A percentile compares a stretch with the other conserved stretches of the same genome.
Evolutionary conservation across 331 rosid genomes (phyloP).

Genomic region (Malus hybrid): DNA sequence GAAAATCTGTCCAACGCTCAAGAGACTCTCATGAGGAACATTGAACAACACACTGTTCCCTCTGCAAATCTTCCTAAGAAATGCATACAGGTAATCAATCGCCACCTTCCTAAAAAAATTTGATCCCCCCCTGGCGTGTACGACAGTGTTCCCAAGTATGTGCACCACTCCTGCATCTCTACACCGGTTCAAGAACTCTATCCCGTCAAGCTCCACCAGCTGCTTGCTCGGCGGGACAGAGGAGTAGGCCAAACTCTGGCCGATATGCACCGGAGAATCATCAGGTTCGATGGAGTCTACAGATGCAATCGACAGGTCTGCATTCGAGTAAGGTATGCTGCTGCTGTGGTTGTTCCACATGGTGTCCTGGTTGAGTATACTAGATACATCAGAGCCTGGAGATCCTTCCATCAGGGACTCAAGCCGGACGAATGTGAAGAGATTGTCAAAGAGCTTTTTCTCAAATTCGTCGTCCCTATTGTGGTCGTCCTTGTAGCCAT

Average conservation of each 20-base stretch:
- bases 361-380: slow-evolving; percentile 54
- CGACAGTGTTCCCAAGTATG: slow-evolving; percentile 87
- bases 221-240: slow-evolving; percentile 41
- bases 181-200: slow-evolving; percentile 68
- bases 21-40: too few relatives aligned
- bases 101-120: slow-evolving; percentile 76
- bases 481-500: slow-evolving; percentile 87
- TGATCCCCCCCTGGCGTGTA: slow-evolving; percentile 79
- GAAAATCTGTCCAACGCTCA: slow-evolving; percentile 6
- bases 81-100: slow-evolving; percentile 78
- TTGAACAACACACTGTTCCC: slow-evolving; percentile 77
- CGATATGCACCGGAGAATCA: slow-evolving; percentile 41
- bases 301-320: slow-evolving; percentile 46
- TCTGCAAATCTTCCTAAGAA: slow-evolving; percentile 95
- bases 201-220: slow-evolving; percentile 51
- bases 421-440: slow-evolving; percentile 59
- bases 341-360: slow-evolving; percentile 27
- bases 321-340: slow-evolving; percentile 26
- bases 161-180: slow-evolving; percentile 97
- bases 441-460: slow-evolving; percentile 75
- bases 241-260: slow-evolving; percentile 17
- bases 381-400: slow-evolving; percentile 85
- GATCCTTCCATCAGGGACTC: slow-evolving; percentile 97
- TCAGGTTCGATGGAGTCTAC: slow-evolving; percentile 67
- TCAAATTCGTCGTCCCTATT: slow-evolving; percentile 85